Base-by-base conservation (phyloP, 2,329 filamentous ascomycete genomes). In the Cercospora canescens region DNA sequence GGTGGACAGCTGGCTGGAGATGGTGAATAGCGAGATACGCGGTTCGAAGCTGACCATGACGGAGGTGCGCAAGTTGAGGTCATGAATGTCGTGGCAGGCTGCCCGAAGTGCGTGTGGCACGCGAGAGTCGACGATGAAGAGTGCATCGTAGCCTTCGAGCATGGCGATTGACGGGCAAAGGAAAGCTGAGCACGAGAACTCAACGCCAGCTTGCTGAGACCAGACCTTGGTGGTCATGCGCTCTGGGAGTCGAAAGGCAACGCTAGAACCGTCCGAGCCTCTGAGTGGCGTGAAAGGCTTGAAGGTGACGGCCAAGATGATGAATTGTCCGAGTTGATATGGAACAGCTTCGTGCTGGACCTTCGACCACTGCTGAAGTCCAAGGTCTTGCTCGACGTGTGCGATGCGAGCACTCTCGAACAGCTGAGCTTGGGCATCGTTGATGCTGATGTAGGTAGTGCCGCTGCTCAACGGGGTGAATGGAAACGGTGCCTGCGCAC, bases 191-290 rank as follows among this genome's bases (percentile, higher is more conserved):
- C 59, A 59, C 0, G 24, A 6, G 7, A 60, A 21, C n/a, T 60
- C 56, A 37, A 62, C 12, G 18, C 45, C 60, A 30, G 32, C 9
- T 11, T 52, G 60, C 16, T 62, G 45, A 1, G 54, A 58, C 34
- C 59, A 58, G 30, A 65, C 61, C 16, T 55, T 59, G 1, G 54
- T 35, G 4, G 12, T 55, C 18, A 70, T 63, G 8, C 67, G 54
- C 55, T 69, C 69, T 1, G 70, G 70, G 6, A 71, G 57, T 7
- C 60, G 41, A 32, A 68, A 70, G 14, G 63, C 87, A 0, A 86
- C 86, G 74, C 85, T 88, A 45, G 78, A 80, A 5, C 67, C 69
- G n/a, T 65, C 62, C 21, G 59, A 35, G n/a, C 45, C 59, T 34
- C 21, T 52, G 16, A 69, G 56, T 30, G 57, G 62, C 14, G 54